These are phyloP conservation scores for Lactifluus volemus DNA, from an alignment of 768 basidiomycete genomes.

Conservation along the genomic window DNA sequence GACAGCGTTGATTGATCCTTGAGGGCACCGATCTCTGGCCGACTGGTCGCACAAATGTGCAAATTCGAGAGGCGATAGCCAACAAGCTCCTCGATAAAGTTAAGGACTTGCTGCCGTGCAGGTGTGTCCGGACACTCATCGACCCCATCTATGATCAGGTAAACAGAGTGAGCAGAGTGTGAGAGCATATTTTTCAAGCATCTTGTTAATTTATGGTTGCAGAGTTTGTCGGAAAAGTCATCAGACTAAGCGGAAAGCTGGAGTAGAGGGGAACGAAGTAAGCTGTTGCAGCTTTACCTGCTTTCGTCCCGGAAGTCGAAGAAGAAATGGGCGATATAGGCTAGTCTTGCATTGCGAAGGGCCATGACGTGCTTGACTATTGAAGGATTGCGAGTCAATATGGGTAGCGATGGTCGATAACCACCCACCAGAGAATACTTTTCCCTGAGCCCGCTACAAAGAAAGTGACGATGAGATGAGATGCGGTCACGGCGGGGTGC, in stretches of 20 bases:
- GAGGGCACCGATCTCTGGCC: too few relatives aligned
- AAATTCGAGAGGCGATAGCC: background rate
- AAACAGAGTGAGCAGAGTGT: background rate
- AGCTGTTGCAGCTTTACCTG: background rate
- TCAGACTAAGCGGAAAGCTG: background rate
- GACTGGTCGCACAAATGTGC: background rate
- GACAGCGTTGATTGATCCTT: too few relatives aligned
- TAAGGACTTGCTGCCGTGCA: background rate
- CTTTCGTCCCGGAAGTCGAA: background rate
- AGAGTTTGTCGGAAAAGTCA: background rate
- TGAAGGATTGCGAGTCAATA: too few relatives aligned
- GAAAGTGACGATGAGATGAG: too few relatives aligned
- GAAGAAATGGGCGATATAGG: too few relatives aligned
- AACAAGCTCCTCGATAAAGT: background rate
- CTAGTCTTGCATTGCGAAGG: too few relatives aligned
- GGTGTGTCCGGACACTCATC: background rate
- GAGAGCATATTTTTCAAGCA: background rate
- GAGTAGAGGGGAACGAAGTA: background rate
- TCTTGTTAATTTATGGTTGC: background rate
- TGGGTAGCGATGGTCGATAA: too few relatives aligned
- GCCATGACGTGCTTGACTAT: too few relatives aligned
- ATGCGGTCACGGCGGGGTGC: too few relatives aligned
- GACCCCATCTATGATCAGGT: background rate
- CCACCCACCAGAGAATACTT: too few relatives aligned
- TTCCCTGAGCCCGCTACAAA: too few relatives aligned